Conservation (phyloP, 495 filamentous ascomycete genomes). For the Niebla homalea region DNA sequence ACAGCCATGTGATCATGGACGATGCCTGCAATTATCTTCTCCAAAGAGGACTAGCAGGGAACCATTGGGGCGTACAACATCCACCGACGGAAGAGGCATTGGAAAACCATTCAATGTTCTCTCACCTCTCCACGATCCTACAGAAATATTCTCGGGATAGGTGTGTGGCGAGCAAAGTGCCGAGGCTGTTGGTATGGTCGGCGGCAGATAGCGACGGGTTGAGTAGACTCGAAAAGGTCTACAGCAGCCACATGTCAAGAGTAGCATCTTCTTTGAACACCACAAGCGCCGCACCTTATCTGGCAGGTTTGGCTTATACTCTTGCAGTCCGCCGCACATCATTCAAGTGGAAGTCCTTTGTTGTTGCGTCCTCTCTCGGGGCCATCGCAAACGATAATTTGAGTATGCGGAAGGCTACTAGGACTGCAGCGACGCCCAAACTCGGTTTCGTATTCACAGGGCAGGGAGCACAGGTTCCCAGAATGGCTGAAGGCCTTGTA, state of each 20-base stretch:
- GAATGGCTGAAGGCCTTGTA: slow-evolving; percentile 22
- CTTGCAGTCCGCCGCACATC: slow-evolving; percentile 25
- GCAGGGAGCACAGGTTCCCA: slow-evolving; percentile 21
- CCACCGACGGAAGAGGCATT: background rate
- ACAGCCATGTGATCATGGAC: slow-evolving; percentile 26
- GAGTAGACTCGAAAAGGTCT: background rate
- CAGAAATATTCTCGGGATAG: background rate
- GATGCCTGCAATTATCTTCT: slow-evolving; percentile 18
- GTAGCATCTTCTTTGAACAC: background rate
- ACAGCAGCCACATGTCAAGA: background rate
- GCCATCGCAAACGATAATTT: slow-evolving; percentile 1
- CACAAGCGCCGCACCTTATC: slow-evolving; percentile 1
- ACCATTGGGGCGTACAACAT: slow-evolving; percentile 11
- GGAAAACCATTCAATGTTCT: background rate
- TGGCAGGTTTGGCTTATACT: slow-evolving; percentile 21
- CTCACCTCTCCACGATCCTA: background rate
- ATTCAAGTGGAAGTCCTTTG: slow-evolving; percentile 19
- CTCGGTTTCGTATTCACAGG: slow-evolving; percentile 19
- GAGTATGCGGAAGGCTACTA: slow-evolving; percentile 8
- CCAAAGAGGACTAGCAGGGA: slow-evolving; percentile 3
- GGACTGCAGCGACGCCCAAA: background rate
- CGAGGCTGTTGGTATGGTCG: background rate
- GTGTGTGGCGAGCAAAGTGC: background rate
- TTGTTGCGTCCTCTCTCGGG: background rate
- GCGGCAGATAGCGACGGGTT: slow-evolving; percentile 1